phyloP scores from a whole-genome alignment of 768 basidiomycete genomes.

The Phlebiopsis gigantea region DNA sequence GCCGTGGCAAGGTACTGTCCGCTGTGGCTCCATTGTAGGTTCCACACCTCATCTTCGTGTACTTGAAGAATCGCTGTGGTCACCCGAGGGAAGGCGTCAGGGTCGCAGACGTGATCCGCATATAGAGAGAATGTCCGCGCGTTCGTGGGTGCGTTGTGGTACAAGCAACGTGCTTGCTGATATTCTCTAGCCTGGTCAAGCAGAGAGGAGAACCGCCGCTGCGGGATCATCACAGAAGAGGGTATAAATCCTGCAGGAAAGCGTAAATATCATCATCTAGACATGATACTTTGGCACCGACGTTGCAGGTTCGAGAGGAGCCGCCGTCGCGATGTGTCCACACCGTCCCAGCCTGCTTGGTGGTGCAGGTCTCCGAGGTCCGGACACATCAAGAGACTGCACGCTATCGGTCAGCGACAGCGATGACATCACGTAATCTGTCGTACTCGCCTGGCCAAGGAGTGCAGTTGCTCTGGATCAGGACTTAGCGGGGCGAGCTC shows the following conservation, averaged over 20 bases:
- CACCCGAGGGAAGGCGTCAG: constrained; percentile 75
- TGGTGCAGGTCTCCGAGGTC: constrained; percentile 77
- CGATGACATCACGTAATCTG: constrained; percentile 11
- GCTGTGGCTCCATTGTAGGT: constrained; percentile 90
- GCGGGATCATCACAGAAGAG: constrained; percentile 88
- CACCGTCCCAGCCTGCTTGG: constrained; percentile 87
- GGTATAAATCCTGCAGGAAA: constrained; percentile 73
- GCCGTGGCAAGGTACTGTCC: constrained; percentile 82
- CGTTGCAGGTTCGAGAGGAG: constrained; percentile 81
- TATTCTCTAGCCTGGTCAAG: constrained; percentile 78
- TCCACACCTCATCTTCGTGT: constrained; percentile 94
- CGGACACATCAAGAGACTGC: constrained; percentile 89
- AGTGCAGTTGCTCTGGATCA: constrained; percentile 78
- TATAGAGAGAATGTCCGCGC: constrained; percentile 72
- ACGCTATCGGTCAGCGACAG: constrained; percentile 6
- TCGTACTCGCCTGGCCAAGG: constrained; percentile 69
- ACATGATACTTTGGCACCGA: constrained; percentile 32
- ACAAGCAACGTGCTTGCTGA: constrained; percentile 79
- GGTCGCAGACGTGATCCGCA: constrained; percentile 78
- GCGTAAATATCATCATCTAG: background rate
- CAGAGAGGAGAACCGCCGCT: constrained; percentile 78
- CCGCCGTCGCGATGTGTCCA: constrained; percentile 67
- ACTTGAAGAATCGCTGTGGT: constrained; percentile 83
- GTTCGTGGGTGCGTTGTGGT: constrained; percentile 70
- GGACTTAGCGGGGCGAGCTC: constrained; percentile 82